Conservation (phyloP, 495 filamentous ascomycete species). For the Aspergillus coremiiformis region DNA sequence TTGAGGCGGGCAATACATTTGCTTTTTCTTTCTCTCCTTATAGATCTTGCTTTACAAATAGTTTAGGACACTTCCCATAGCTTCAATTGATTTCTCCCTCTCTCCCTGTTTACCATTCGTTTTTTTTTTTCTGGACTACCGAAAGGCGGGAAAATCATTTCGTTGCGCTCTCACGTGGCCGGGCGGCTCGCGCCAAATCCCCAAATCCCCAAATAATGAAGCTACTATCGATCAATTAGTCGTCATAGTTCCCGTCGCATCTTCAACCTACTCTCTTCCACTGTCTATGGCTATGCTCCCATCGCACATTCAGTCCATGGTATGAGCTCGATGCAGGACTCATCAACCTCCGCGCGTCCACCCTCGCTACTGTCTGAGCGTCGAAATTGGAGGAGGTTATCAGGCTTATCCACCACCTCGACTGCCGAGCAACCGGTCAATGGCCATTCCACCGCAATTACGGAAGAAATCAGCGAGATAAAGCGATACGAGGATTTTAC, state of each 20-base stretch:
- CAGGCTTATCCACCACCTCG: constrained; percentile 62
- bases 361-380: constrained; percentile 48
- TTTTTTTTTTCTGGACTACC: no score
- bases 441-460: constrained; percentile 53
- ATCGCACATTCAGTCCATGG: constrained; percentile 34
- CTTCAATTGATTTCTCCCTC: not conserved
- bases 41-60: not conserved
- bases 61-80: not conserved
- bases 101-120: no score
- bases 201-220: not conserved
- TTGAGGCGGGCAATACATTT: not conserved
- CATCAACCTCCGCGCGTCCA: constrained; percentile 49
- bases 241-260: not conserved
- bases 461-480: constrained; percentile 95
- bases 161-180: constrained; percentile 2
- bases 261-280: not conserved
- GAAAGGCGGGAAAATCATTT: not conserved
- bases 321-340: constrained; percentile 57
- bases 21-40: not conserved
- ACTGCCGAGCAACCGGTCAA: constrained; percentile 38
- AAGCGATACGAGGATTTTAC: constrained; percentile 98
- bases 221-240: not conserved
- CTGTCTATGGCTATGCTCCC: constrained; percentile 27
- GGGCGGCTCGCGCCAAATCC: no score
- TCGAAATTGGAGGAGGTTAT: constrained; percentile 60